phyloP scores from a whole-genome alignment of 495 filamentous ascomycete species.

The Immersiella caudata region DNA sequence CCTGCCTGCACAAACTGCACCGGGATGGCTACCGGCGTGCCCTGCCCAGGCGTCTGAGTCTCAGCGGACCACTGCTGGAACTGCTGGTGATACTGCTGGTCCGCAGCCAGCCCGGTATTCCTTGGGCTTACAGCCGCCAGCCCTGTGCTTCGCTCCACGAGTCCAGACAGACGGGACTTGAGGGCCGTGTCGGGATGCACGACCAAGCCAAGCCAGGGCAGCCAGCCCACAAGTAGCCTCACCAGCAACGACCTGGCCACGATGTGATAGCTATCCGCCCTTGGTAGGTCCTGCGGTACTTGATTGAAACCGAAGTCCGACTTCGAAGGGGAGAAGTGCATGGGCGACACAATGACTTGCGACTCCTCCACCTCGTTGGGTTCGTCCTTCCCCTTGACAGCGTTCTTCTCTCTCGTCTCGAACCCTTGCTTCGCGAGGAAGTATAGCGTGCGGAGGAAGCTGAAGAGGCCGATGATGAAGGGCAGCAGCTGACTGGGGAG shows the following conservation, averaged over 20 bases:
- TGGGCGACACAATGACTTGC: slow-evolving; percentile 9
- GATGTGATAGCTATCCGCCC: slow-evolving; percentile 23
- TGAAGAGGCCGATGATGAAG: slow-evolving; percentile 29
- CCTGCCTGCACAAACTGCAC: background rate
- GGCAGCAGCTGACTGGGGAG: slow-evolving; percentile 33
- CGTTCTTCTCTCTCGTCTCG: slow-evolving; percentile 11
- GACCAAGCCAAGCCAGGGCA: slow-evolving; percentile 37
- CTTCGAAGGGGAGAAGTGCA: background rate
- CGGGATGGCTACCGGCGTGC: background rate
- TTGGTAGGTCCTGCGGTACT: background rate
- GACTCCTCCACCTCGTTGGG: slow-evolving; percentile 13
- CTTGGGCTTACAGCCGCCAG: slow-evolving; percentile 18
- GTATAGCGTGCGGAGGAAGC: slow-evolving; percentile 31
- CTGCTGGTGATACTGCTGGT: background rate
- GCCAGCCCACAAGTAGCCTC: slow-evolving; percentile 27
- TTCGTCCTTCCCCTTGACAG: background rate
- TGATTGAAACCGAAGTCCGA: background rate
- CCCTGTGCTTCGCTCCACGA: slow-evolving; percentile 28
- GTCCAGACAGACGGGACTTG: slow-evolving; percentile 15
- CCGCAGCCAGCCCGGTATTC: background rate
- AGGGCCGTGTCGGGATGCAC: slow-evolving; percentile 20
- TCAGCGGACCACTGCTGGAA: background rate
- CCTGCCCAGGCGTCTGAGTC: background rate
- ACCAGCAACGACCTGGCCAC: slow-evolving; percentile 22
- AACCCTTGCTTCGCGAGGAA: slow-evolving; percentile 21